Conservation (phyloP, 352 stramenopile species). For the Pythium insidiosum region DNA sequence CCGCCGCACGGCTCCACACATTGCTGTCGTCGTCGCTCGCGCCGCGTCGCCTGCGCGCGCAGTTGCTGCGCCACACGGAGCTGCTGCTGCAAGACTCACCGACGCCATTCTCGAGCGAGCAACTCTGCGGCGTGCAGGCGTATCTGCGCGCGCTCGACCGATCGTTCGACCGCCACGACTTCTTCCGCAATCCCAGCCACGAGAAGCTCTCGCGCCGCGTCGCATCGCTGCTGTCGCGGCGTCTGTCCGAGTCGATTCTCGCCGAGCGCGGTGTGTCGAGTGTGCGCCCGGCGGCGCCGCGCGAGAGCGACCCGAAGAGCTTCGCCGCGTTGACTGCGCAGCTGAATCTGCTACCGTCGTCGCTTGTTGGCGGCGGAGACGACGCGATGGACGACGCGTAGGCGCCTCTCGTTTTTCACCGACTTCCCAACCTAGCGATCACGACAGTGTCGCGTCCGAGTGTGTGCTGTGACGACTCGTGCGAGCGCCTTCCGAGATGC, state of each 20-base stretch:
- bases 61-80: conserved; percentile 40
- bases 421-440: too few species aligned
- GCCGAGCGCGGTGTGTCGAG: conserved; percentile 15
- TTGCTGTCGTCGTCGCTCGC: conserved; percentile 35
- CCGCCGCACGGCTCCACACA: conserved; percentile 44
- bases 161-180: conserved; percentile 47
- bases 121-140: conserved; percentile 54
- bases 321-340: conserved; percentile 11
- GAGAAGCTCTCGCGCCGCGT: conserved; percentile 41
- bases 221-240: conserved; percentile 40
- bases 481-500: conserved; percentile 20
- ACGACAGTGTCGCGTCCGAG: too few species aligned
- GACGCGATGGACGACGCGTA: too few species aligned
- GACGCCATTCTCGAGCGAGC: conserved; percentile 36
- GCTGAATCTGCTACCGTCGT: conserved; percentile 3
- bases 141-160: conserved; percentile 60
- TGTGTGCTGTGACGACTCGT: too few species aligned
- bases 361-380: conserved; percentile 15
- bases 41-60: conserved; percentile 30
- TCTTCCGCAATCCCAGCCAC: conserved; percentile 31
- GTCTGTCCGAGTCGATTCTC: conserved; percentile 54
- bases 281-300: too few species aligned
- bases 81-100: conserved; percentile 36
- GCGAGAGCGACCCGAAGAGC: too few species aligned
- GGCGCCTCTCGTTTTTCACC: too few species aligned